Evolutionary conservation across 805 yeast genomes (phyloP), one percentile per base, ranked within the genome.

Genomic region (Saccharomycopsis sp.): DNA sequence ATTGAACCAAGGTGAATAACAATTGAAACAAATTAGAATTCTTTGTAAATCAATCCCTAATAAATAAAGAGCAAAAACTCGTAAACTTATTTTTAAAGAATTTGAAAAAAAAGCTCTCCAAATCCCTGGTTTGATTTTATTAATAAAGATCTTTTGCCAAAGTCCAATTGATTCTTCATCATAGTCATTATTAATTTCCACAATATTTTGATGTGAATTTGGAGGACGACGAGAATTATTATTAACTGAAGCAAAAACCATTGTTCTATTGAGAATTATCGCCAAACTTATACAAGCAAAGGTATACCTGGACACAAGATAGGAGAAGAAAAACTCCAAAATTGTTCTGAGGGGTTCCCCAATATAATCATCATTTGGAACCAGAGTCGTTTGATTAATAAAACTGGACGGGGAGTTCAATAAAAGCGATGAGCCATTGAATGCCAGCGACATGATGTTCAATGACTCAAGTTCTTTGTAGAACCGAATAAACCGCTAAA

Each of bases 201-300:
- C 6, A 8, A 23, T 8, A 8, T 23, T 10, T 23, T 23, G 26
- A 8, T 10, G 6, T 10, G 10, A 8, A 23, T 6, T 28, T 6
- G 32, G 14, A 19, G 23, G 17, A 19, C 17, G 12, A n/a, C n/a
- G n/a, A n/a, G n/a, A n/a, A 21, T 35, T 34, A 10, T 28, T 36
- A 30, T 63, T 63, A 18, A 69, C 55, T 0, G 77, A 62, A 2
- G 82, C 76, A 66, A 76, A 74, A 3, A 72, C 70, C 17, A 67
- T 62, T 3, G 79, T 69, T 47, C 84, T 59, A 54, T 78, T 77
- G 45, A 77, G 57, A 2, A 75, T 49, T 3, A 77, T 58, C 1
- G 79, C 82, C 47, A 76, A 72, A 6, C 70, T 52, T 67, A 76
- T 71, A 54, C 81, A 75, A 21, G 64, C 60, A 20, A 67, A 54